Evolutionary conservation across 2,329 filamentous ascomycete genomes (phyloP).

Genomic region (Neospermospora avenae): DNA sequence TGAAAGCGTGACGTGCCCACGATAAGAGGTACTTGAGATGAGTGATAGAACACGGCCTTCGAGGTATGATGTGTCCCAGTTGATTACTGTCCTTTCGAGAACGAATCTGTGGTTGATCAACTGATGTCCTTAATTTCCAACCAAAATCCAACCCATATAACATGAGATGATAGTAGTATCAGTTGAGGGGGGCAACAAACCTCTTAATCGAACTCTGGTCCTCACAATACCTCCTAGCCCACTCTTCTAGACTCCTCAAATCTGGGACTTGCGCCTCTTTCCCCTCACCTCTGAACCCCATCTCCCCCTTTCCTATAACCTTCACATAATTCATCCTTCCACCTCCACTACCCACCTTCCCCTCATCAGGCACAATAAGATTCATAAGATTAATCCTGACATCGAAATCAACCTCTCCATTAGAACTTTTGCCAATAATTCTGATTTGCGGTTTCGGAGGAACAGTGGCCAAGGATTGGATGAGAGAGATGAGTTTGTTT

Average conservation of each 20-base stretch:
- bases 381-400: conserved; percentile 53
- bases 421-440: conserved; percentile 41
- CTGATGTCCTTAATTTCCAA: not conserved
- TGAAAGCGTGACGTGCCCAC: conserved; percentile 46
- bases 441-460: conserved; percentile 54
- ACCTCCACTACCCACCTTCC: conserved; percentile 15
- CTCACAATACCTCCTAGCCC: conserved; percentile 28
- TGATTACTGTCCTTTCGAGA: conserved; percentile 50
- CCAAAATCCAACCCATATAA: not conserved
- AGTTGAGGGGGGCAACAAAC: conserved; percentile 15
- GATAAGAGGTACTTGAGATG: conserved; percentile 48
- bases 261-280: conserved; percentile 21
- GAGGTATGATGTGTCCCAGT: conserved; percentile 53
- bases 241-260: conserved; percentile 21
- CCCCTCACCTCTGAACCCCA: conserved; percentile 44
- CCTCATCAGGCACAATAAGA: conserved; percentile 48
- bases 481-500: conserved; percentile 43
- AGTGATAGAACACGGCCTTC: conserved; percentile 53
- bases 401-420: conserved; percentile 47
- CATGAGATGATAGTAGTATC: not conserved
- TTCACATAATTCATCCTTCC: conserved; percentile 52
- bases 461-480: conserved; percentile 48
- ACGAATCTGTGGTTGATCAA: conserved; percentile 43
- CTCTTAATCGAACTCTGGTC: conserved; percentile 27
- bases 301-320: conserved; percentile 47